Percentiles rank a stretch among this genome's conserved stretches.
Conservation (phyloP, 768 basidiomycete genomes). For the Tylopilus sp. region DNA sequence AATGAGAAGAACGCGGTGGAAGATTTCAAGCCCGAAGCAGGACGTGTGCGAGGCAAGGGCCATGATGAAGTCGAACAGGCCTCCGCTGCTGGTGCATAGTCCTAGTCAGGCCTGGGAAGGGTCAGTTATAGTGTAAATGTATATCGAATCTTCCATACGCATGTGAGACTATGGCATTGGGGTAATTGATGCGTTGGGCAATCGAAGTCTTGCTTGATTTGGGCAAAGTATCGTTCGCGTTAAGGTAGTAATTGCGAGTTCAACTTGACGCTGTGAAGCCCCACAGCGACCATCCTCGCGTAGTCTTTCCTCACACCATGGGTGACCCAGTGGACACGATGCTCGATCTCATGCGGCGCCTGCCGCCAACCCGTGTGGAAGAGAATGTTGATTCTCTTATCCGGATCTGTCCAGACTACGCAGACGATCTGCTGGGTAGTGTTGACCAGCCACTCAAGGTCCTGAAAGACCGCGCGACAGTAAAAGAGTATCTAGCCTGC, state of each 20-base stretch:
- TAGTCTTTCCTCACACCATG: slow-evolving; percentile 38
- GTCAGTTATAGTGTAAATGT: background rate
- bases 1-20: slow-evolving; percentile 42
- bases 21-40: slow-evolving; percentile 30
- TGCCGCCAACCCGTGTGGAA: slow-evolving; percentile 89
- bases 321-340: slow-evolving; percentile 84
- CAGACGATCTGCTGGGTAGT: slow-evolving; percentile 90
- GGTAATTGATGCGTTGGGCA: too few relatives aligned
- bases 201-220: slow-evolving; percentile 11
- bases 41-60: slow-evolving; percentile 30
- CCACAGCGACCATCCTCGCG: slow-evolving; percentile 2
- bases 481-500: slow-evolving; percentile 88
- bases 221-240: background rate
- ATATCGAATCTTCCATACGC: background rate
- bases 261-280: too few relatives aligned
- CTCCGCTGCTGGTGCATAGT: background rate
- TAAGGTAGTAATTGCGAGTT: too few relatives aligned
- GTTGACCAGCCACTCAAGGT: slow-evolving; percentile 93
- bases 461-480: slow-evolving; percentile 72
- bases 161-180: too few relatives aligned
- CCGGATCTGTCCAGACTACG: slow-evolving; percentile 84
- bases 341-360: slow-evolving; percentile 92
- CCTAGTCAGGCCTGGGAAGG: background rate
- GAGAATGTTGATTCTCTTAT: slow-evolving; percentile 83
- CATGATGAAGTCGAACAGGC: background rate